Base-by-base conservation (phyloP, 768 basidiomycete genomes). In the Termitomyces sp. region DNA sequence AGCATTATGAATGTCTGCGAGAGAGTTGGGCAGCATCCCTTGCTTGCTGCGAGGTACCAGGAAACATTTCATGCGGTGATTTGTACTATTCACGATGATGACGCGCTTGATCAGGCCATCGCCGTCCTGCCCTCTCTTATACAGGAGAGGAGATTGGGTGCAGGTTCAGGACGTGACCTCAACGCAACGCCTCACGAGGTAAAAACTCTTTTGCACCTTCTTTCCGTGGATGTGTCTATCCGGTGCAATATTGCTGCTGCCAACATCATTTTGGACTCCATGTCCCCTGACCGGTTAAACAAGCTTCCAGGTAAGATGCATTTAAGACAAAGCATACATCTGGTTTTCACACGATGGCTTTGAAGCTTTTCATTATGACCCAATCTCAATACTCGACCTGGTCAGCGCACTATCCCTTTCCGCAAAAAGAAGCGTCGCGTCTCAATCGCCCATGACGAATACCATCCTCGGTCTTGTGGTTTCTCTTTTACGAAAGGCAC, bases 231-330 rank as follows among this genome's bases (percentile, higher is more conserved):
- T 20, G 56, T 30, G 5, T 57, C 56, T 10, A 12, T 30, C 10
- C 48, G 48, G 18, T 57, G 48, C 47, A 57, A 57, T 57, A 9
- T 57, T 28, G 18, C 48, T n/a, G 56, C 56, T 41, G 47, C 56
- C 14, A 28, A 14, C 9, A 28, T 48, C 26, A 48, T 48, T 6
- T 48, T 28, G 6, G 14, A 13, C 2, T 48, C 47, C 16, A 14
- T 48, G 26, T 48, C 47, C 47, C 5, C 28, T 2, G 23, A 23
- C 23, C 3, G 20, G 44, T 23, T 46, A 23, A 46, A 23, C 26
- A 47, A 28, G 46, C 46, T 47, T 28, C 9, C 44, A n/a, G 6
- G 30, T 50, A 12, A 28, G 47, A 4, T 28, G 14, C 3, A 16
- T 4, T 16, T 16, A 16, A 1, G 12, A 3, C 23, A 16, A 13